A percentile compares a stretch with the other conserved stretches of the same genome.
phyloP scores from a whole-genome alignment of 495 filamentous ascomycete species.

The Haplographium delicatum region DNA sequence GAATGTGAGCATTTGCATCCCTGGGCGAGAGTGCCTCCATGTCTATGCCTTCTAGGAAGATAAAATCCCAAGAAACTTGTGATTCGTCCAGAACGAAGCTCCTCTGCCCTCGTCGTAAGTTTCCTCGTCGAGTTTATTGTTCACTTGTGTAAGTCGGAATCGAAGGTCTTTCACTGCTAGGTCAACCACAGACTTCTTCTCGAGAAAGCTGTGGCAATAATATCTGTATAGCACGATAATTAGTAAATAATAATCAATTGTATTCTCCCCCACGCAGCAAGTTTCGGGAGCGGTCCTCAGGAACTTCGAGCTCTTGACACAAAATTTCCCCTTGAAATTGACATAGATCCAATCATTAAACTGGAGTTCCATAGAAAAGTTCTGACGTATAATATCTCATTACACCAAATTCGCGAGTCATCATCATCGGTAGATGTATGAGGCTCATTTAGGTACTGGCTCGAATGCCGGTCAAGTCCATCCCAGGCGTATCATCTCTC shows the following conservation, averaged over 20 bases:
- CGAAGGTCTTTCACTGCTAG: background rate
- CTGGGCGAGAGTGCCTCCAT: slow-evolving; percentile 71
- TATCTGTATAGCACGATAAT: slow-evolving; percentile 20
- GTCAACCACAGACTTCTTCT: background rate
- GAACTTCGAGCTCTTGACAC: slow-evolving; percentile 16
- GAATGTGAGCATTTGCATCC: slow-evolving; percentile 56
- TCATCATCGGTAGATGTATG: background rate
- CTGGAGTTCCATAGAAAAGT: background rate
- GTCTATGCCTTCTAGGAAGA: slow-evolving; percentile 25
- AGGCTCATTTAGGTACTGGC: no score
- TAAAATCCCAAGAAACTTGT: slow-evolving; percentile 16
- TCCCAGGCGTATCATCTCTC: background rate
- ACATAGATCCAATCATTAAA: background rate
- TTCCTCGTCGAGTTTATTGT: slow-evolving; percentile 2
- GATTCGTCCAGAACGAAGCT: background rate
- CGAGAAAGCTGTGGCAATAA: slow-evolving; percentile 16
- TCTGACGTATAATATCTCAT: slow-evolving; percentile 16
- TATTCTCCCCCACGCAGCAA: slow-evolving; percentile 3
- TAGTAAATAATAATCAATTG: slow-evolving; percentile 24
- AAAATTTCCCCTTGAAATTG: slow-evolving; percentile 10
- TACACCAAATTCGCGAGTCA: slow-evolving; percentile 4
- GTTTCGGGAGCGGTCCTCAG: slow-evolving; percentile 10
- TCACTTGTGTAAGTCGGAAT: background rate
- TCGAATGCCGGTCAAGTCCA: no score
- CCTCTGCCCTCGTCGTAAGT: slow-evolving; percentile 8